These are phyloP conservation scores for Candida schatavii DNA, from an alignment of 805 yeast genomes.

Conservation along the genomic window DNA sequence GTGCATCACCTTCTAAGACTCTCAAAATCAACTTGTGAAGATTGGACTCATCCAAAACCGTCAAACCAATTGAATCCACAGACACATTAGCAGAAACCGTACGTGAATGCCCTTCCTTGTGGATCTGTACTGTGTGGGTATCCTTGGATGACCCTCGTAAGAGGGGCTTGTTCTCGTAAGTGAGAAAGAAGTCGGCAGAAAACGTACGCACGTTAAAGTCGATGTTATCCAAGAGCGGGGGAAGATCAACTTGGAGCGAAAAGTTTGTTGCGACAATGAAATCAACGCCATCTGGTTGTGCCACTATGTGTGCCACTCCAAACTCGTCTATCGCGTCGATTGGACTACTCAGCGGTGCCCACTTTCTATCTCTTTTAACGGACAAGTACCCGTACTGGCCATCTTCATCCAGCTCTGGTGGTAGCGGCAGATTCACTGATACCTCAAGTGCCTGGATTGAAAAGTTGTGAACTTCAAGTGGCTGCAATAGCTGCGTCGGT, in stretches of 20 bases:
- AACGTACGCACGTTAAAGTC: neutral
- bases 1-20: neutral
- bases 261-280: neutral
- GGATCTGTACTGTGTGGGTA: neutral
- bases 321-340: too few relatives aligned
- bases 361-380: too few relatives aligned
- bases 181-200: neutral
- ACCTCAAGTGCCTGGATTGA: neutral
- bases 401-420: too few relatives aligned
- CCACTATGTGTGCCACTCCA: too few relatives aligned
- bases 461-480: neutral
- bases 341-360: too few relatives aligned
- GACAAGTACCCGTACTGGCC: too few relatives aligned
- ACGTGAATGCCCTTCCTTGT: neutral
- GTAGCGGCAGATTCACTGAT: too few relatives aligned
- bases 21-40: neutral
- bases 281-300: neutral
- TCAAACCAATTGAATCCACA: neutral
- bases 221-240: neutral
- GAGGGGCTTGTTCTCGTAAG: neutral
- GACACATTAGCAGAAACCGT: neutral
- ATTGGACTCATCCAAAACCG: neutral
- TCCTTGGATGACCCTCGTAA: neutral
- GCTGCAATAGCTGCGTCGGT: neutral
- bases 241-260: neutral